Conservation (phyloP, 805 yeast genomes). For the Wickerhamomyces canadensis region DNA sequence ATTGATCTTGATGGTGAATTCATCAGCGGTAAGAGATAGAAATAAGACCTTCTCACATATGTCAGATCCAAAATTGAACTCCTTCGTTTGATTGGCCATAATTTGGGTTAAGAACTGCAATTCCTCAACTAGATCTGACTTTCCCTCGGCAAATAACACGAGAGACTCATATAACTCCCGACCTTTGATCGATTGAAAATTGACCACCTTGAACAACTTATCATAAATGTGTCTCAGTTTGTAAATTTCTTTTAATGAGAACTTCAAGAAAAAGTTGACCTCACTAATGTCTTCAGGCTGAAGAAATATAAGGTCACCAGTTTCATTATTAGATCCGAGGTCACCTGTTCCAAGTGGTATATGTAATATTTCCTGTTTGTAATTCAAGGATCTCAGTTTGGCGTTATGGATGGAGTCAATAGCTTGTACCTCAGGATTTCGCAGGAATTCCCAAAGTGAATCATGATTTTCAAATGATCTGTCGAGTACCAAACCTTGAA, state of each 20-base stretch:
- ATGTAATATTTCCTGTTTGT: conserved; percentile 24
- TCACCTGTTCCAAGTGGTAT: neutral
- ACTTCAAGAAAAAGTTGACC: conserved; percentile 43
- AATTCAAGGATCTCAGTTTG: conserved; percentile 17
- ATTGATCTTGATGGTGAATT: conserved; percentile 27
- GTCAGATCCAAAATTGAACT: conserved; percentile 17
- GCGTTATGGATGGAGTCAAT: conserved; percentile 33
- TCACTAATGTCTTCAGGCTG: conserved; percentile 37
- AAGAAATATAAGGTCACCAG: conserved; percentile 15
- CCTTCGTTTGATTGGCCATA: conserved; percentile 12
- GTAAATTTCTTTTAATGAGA: conserved; percentile 38
- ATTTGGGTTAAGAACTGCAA: conserved; percentile 13
- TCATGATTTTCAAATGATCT: conserved; percentile 31
- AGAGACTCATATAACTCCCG: conserved; percentile 16
- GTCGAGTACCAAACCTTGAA: conserved; percentile 38
- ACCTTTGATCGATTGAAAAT: conserved; percentile 22
- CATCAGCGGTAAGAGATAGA: conserved; percentile 18
- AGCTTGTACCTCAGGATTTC: conserved; percentile 23
- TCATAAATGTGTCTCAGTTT: conserved; percentile 26
- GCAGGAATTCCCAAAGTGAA: conserved; percentile 38
- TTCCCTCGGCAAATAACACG: conserved; percentile 6
- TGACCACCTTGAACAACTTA: conserved; percentile 32
- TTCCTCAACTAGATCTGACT: conserved; percentile 9
- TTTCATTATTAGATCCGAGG: neutral
- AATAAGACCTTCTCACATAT: conserved; percentile 15